Evolutionary conservation across 331 rosid species (phyloP), one percentile per base, ranked within the genome.

Genomic region (Stylosanthes scabra): DNA sequence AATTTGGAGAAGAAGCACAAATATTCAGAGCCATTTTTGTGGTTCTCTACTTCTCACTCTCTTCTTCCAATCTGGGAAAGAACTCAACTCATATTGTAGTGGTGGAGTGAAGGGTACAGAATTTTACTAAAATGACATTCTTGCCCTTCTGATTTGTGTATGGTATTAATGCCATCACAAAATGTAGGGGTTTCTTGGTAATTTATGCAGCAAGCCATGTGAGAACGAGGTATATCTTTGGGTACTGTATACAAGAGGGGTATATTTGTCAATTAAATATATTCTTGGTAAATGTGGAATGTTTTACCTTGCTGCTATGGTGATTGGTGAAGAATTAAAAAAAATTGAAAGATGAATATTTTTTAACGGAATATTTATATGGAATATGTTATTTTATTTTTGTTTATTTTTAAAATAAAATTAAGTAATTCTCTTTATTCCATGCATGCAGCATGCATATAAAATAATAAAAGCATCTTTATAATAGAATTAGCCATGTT

Each of bases 1-100:
- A 73, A 20, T 81, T 69, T 1, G 91, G 76, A 29, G 89, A 77
- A 70, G 82, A 77, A 70, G 82, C 71, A 51, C 87, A 74, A 8
- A 85, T 76, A 12, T 80, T 74, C 47, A 80, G 70, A 74, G 84
- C 92, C 94, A 90, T 92, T 85, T 47, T 49, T 49, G 81, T 28
- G 66, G n/a, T 37, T 27, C 37, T 34, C 39, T 34, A 20, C 25
- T 34, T 34, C 39, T 34, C 16, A 37, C 14, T 34, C 42, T 3
- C 7, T 34, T 3, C 7, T 34, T 65, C 50, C 54, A 51, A 12
- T 52, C 20, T 34, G 2, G n/a, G 56, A 47, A 14, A 28, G 56
- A 47, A 15, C 16, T 49, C 8, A 29, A 14, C 20, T n/a, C 39
- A 50, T 59, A 46, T 72, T 47, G 58, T 55, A 27, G 60, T 56